These are phyloP conservation scores for Bremia lactucae DNA, from an alignment of 352 stramenopile genomes.

Conservation along the genomic window DNA sequence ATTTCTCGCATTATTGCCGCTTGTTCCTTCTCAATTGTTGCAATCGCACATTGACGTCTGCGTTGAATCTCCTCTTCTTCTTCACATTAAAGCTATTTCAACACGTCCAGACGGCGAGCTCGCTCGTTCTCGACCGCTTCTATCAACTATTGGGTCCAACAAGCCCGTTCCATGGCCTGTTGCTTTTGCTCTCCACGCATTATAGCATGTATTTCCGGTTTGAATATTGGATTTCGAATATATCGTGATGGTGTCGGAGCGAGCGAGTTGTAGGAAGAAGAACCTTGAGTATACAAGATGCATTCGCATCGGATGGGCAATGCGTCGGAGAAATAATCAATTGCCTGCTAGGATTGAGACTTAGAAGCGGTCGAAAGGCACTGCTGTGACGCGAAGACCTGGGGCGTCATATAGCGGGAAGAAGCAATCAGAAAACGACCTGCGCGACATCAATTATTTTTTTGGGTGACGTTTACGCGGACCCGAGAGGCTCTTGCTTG, in stretches of 20 bases:
- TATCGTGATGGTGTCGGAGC: not conserved
- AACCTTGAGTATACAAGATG: not conserved
- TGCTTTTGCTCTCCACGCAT: conserved; percentile 15
- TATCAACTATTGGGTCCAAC: conserved; percentile 77
- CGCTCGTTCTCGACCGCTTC: conserved; percentile 72
- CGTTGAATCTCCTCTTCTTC: conserved; percentile 64
- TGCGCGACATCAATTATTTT: conserved; percentile 33
- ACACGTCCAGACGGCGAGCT: conserved; percentile 41
- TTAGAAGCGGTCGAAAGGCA: conserved; percentile 23
- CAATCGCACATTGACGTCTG: conserved; percentile 60
- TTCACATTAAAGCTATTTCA: conserved; percentile 61
- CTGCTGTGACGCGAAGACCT: conserved; percentile 22
- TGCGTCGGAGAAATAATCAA: not conserved
- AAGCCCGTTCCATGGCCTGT: conserved; percentile 39
- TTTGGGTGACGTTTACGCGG: conserved; percentile 55
- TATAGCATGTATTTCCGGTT: conserved; percentile 3
- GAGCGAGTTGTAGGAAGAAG: too few relatives aligned
- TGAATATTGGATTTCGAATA: conserved; percentile 2
- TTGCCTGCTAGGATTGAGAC: not conserved
- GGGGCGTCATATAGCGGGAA: conserved; percentile 3
- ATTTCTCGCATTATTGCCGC: conserved; percentile 69
- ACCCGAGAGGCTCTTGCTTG: conserved; percentile 36
- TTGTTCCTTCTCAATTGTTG: conserved; percentile 74
- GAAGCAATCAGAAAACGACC: not conserved
- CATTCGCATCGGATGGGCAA: not conserved